phyloP scores from a whole-genome alignment of 768 basidiomycete genomes.

The Boletus sp. region DNA sequence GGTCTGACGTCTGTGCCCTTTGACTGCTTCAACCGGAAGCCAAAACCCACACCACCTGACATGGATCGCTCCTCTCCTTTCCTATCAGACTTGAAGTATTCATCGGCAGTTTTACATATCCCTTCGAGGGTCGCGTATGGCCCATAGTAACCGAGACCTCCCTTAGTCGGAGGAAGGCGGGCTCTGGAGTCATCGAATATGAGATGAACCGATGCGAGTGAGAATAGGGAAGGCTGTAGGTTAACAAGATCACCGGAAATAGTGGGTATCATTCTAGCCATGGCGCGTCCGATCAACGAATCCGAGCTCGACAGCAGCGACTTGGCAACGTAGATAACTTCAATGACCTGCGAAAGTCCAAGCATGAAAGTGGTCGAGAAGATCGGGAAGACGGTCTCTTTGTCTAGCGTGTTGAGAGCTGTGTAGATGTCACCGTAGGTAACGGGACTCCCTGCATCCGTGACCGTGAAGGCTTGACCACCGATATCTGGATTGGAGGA shows the following conservation, averaged over 20 bases:
- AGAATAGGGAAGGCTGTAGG: conserved; percentile 59
- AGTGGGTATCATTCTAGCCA: conserved; percentile 43
- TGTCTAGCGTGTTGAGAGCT: conserved; percentile 53
- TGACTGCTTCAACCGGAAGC: conserved; percentile 32
- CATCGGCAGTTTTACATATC: conserved; percentile 53
- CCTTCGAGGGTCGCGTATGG: conserved; percentile 59
- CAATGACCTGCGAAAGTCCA: conserved; percentile 56
- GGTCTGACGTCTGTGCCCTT: conserved; percentile 27
- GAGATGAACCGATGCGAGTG: conserved; percentile 51
- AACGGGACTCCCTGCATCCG: conserved; percentile 62
- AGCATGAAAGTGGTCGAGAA: conserved; percentile 67
- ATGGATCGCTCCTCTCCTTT: conserved; percentile 40
- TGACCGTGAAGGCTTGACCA: conserved; percentile 65
- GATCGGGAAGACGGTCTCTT: conserved; percentile 52
- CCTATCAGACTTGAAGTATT: conserved; percentile 40
- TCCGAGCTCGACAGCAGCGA: conserved; percentile 35
- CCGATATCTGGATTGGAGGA: conserved; percentile 60
- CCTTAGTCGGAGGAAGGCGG: conserved; percentile 49
- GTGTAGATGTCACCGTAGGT: conserved; percentile 65
- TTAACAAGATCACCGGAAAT: conserved; percentile 51
- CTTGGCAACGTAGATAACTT: conserved; percentile 51
- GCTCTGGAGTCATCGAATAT: conserved; percentile 69
- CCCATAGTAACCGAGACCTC: conserved; percentile 63
- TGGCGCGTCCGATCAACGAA: conserved; percentile 26
- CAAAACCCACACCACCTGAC: conserved; percentile 47